Evolutionary conservation across 768 basidiomycete species (phyloP).

Genomic region (Boletus rex-veris): DNA sequence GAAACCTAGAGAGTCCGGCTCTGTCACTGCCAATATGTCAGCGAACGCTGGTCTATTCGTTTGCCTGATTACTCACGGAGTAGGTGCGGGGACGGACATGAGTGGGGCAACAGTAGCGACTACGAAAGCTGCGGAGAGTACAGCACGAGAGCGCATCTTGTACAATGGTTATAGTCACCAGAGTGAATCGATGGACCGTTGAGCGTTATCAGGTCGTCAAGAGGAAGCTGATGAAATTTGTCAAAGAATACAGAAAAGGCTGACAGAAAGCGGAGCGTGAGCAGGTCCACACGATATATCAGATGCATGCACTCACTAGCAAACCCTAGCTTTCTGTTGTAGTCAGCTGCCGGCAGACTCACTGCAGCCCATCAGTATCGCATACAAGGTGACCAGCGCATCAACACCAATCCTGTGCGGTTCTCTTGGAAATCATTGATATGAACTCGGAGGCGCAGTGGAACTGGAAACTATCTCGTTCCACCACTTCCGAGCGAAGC

Average conservation of each 20-base stretch:
- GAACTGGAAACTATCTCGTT: no score
- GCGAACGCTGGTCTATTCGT: neutral
- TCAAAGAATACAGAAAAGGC: slow-evolving; percentile 12
- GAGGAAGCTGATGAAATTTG: slow-evolving; percentile 5
- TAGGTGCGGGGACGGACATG: slow-evolving; percentile 3
- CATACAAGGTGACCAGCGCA: no score
- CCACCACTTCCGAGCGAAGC: no score
- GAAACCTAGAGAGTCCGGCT: neutral
- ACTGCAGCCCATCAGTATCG: no score
- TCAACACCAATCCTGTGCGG: no score
- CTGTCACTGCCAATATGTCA: neutral
- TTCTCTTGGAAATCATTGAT: no score
- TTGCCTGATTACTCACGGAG: neutral
- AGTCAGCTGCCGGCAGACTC: neutral
- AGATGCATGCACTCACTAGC: slow-evolving; percentile 7
- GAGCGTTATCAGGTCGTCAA: slow-evolving; percentile 13
- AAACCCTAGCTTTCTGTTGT: no score
- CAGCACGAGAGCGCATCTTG: slow-evolving; percentile 7
- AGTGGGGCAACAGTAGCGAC: neutral
- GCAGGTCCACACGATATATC: neutral
- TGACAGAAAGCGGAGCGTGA: slow-evolving; percentile 1
- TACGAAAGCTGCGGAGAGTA: slow-evolving; percentile 7
- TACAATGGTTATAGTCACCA: neutral
- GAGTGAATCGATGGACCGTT: neutral
- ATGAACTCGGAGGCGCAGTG: no score